Base-by-base conservation (phyloP, 768 basidiomycete genomes). In the Crassisporium funariophilum region DNA sequence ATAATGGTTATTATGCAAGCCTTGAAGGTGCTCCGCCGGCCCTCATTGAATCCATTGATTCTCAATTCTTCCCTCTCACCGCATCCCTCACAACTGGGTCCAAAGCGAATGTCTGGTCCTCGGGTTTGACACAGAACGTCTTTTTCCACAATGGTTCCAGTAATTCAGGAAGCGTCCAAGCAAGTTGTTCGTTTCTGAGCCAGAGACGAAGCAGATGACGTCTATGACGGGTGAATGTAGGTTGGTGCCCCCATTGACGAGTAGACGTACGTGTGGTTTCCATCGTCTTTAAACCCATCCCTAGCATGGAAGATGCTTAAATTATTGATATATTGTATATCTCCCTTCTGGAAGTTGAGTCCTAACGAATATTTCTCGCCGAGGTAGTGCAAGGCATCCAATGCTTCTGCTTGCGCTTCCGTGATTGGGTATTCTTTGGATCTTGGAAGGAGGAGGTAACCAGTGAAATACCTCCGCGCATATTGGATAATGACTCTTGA, bases 251-350 rank as follows among this genome's bases (percentile, higher is more conserved):
- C 19, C 13, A 23, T 45, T 20, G 5, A 22, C 29, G 4, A 15
- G 33, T 39, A 22, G n/a, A 60, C 71, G 51, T 49, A 74, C 75
- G 67, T 69, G 37, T 74, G 61, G 38, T 68, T 59, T 20, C 55
- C 56, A 22, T 64, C 64, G 52, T 76, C 75, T 25, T 47, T 58
- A 52, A 74, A 76, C 2, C 63, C 71, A 53, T 76, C 76, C 51
- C 76, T 54, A 3, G 74, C 73, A 49, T 77, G 76, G 45, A 77
- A 69, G 23, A 77, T 55, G 10, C 72, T 65, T 52, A 77, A 57
- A 49, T 69, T 75, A 55, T 75, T 77, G 55, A 77, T 75, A 47
- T 72, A 77, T 54, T 77, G 76, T 20, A 77, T 74, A 41, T 76
- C 74, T 46, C 74, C 74, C 41, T 76, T 75, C 57, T 72, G 63